Percentiles rank a stretch among this genome's conserved stretches.
Conservation (phyloP, 1,284 basidiomycete species). For the Anthracocystis walkeri region DNA sequence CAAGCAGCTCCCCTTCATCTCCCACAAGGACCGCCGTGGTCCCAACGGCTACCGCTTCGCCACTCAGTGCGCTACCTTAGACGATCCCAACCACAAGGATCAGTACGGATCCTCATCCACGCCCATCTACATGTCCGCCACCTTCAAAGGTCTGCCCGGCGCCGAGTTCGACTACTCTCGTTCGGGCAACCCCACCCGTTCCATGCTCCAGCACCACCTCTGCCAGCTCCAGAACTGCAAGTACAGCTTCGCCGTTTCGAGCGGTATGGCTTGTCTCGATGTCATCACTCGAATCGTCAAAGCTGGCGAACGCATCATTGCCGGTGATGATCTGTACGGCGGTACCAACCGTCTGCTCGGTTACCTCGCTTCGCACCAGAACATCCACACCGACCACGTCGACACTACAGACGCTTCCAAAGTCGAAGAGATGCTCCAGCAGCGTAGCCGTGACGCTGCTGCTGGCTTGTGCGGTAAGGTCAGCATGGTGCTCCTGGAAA, state of each 20-base stretch:
- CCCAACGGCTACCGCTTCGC: conserved; percentile 73
- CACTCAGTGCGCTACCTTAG: conserved; percentile 90
- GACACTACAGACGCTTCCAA: conserved; percentile 83
- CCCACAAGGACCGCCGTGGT: conserved; percentile 53
- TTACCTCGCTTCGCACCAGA: conserved; percentile 88
- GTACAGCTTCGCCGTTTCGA: conserved; percentile 89
- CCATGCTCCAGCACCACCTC: conserved; percentile 68
- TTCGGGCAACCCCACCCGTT: conserved; percentile 93
- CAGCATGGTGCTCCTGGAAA: conserved; percentile 80
- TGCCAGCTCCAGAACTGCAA: conserved; percentile 71
- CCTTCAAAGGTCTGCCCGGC: conserved; percentile 93
- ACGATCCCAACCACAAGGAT: conserved; percentile 85
- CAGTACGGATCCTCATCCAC: conserved; percentile 93
- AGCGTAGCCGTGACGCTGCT: conserved; percentile 53
- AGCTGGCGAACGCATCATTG: conserved; percentile 92
- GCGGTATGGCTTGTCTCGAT: conserved; percentile 98
- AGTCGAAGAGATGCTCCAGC: conserved; percentile 58
- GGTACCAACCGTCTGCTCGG: conserved; percentile 94
- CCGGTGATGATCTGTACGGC: conserved; percentile 97
- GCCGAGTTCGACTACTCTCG: conserved; percentile 90
- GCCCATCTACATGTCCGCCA: conserved; percentile 97
- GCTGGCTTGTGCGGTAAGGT: conserved; percentile 54
- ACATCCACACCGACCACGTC: conserved; percentile 90
- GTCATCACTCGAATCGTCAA: conserved; percentile 93
- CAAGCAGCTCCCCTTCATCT: conserved; percentile 44